Conservation (phyloP, 108 stramenopile genomes). For the Nitzschia sp. region DNA sequence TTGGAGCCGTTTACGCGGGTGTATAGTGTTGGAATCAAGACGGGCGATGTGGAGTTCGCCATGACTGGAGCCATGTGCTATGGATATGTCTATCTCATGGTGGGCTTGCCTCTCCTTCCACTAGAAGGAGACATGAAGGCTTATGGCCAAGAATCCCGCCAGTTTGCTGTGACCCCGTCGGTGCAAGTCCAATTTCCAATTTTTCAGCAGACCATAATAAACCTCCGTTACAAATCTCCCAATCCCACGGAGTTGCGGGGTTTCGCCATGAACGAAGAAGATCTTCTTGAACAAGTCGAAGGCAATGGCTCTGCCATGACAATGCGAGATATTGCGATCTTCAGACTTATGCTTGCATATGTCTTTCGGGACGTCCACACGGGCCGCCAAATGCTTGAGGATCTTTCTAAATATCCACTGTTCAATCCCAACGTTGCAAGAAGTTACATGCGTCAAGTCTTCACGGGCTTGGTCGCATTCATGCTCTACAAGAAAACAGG, state of each 20-base stretch:
- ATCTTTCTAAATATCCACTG: background rate
- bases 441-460: background rate
- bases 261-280: slow-evolving; percentile 12
- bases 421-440: slow-evolving; percentile 6
- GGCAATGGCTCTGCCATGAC: slow-evolving; percentile 26
- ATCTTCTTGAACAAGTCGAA: slow-evolving; percentile 6
- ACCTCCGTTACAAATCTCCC: background rate
- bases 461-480: slow-evolving; percentile 15
- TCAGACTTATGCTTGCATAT: slow-evolving; percentile 20
- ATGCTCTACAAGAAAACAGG: background rate
- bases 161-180: slow-evolving; percentile 5
- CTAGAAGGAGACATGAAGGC: slow-evolving; percentile 22
- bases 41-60: slow-evolving; percentile 23
- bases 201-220: slow-evolving; percentile 23
- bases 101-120: slow-evolving; percentile 28
- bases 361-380: slow-evolving; percentile 21
- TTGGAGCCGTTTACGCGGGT: slow-evolving; percentile 34
- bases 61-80: slow-evolving; percentile 11
- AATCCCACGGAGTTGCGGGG: slow-evolving; percentile 22
- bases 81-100: slow-evolving; percentile 13
- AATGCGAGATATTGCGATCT: slow-evolving; percentile 23
- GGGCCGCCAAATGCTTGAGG: background rate
- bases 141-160: slow-evolving; percentile 6
- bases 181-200: slow-evolving; percentile 18
- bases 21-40: slow-evolving; percentile 9